Evolutionary conservation across 1,284 basidiomycete species (phyloP), one percentile per base, ranked within the genome.

Genomic region (Pholiota adiposa): DNA sequence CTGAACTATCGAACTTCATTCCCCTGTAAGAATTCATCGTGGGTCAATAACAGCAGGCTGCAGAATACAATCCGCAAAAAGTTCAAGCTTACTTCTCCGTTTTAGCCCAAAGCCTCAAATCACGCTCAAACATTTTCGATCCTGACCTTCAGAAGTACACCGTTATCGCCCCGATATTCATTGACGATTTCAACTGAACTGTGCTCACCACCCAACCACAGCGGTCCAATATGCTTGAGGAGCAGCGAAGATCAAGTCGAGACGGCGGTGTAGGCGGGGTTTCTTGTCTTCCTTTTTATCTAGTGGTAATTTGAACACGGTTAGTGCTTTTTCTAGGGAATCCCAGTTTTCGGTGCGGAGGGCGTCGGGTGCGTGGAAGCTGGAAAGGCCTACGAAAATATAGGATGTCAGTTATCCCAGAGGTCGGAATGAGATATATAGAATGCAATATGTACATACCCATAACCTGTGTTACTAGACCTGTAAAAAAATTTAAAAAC

Each of bases 111-210:
- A 83, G 75, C 54, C 92, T 77, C 54, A 94, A 69, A 70, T 94
- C 92, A n/a, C 91, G 78, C 69, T 93, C 83, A 65, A 94, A 93
- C 83, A 90, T 87, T 51, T 82, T 90, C 0, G 88, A 91, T 0
- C 92, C 92, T 4, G 88, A 89, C 92, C 90, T 92, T 49, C n/a
- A 19, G 51, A 16, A 49, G 6, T 6, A 38, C 0, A 41, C 34
- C 25, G n/a, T n/a, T n/a, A n/a, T n/a, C n/a, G n/a, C n/a, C n/a
- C n/a, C n/a, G n/a, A n/a, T n/a, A n/a, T 25, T 11, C 34, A 34
- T 31, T 19, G 14, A 41, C n/a, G n/a, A n/a, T n/a, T n/a, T n/a
- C n/a, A n/a, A n/a, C n/a, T n/a, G n/a, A 16, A 53, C 27, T 29
- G 23, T 19, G 71, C 79, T 64, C 58, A 89, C 90, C 91, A 93